These are phyloP conservation scores for Pleurozium schreberi DNA, from an alignment of 225 moss, liverwort and hornwort genomes.

Conservation along the genomic window DNA sequence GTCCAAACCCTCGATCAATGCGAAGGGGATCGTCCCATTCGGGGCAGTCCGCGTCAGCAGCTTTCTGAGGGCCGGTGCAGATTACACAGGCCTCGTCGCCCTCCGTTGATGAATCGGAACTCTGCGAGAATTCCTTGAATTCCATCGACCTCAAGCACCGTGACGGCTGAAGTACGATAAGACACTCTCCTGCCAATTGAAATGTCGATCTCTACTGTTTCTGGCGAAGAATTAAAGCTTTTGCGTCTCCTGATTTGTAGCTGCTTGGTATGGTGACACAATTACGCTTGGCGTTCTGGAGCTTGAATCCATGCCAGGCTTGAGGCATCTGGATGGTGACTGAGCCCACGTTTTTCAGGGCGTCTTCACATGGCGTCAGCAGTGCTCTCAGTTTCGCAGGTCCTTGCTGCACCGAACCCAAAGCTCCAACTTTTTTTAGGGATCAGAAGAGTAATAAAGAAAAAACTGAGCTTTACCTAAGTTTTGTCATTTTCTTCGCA, in stretches of 20 bases:
- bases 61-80: not conserved
- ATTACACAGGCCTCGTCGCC: not conserved
- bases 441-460: not conserved
- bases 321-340: not conserved
- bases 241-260: not conserved
- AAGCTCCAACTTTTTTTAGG: not conserved
- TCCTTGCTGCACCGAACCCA: not conserved
- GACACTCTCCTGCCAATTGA: not conserved
- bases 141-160: too few species aligned
- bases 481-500: not conserved
- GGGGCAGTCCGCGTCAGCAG: not conserved
- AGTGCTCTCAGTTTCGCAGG: not conserved
- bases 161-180: not conserved
- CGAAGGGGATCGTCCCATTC: not conserved
- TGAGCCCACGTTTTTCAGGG: not conserved
- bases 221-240: not conserved
- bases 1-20: not conserved
- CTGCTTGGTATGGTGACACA: not conserved
- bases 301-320: not conserved
- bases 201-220: not conserved
- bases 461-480: not conserved
- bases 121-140: not conserved
- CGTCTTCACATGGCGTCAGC: not conserved
- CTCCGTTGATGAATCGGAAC: not conserved
- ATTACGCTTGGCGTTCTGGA: not conserved